phyloP scores from a whole-genome alignment of 768 basidiomycete species.

The Neoboletus brunneissimus region DNA sequence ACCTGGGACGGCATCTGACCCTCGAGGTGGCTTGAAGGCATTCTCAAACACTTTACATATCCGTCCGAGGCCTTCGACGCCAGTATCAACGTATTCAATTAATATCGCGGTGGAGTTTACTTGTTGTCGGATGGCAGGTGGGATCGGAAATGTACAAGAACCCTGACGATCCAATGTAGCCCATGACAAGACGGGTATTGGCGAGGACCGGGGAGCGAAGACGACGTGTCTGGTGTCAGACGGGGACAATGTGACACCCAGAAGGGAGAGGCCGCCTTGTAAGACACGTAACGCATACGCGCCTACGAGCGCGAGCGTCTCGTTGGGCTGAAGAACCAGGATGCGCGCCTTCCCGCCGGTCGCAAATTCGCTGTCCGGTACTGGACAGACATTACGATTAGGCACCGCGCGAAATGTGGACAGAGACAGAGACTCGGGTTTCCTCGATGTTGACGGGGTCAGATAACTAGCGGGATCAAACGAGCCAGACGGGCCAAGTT shows the following conservation, averaged over 20 bases:
- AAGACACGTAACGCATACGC: conserved; percentile 59
- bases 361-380: not conserved
- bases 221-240: conserved; percentile 46
- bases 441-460: not conserved
- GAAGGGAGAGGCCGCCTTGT: conserved; percentile 55
- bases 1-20: conserved; percentile 21
- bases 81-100: conserved; percentile 55
- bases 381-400: conserved; percentile 37
- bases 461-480: not conserved
- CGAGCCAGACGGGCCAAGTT: conserved; percentile 15
- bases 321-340: conserved; percentile 43
- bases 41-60: conserved; percentile 62
- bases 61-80: conserved; percentile 63
- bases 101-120: conserved; percentile 43
- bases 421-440: conserved; percentile 26
- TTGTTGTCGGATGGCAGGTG: conserved; percentile 11
- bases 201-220: conserved; percentile 79
- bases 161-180: conserved; percentile 10
- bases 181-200: conserved; percentile 55
- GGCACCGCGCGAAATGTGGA: conserved; percentile 51
- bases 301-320: conserved; percentile 69
- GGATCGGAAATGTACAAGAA: conserved; percentile 15
- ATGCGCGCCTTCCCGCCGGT: conserved; percentile 31
- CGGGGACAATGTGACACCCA: conserved; percentile 50
- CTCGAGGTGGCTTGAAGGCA: conserved; percentile 54